Conservation (phyloP, 1,139 yeast genomes). For the Candida sp. region DNA sequence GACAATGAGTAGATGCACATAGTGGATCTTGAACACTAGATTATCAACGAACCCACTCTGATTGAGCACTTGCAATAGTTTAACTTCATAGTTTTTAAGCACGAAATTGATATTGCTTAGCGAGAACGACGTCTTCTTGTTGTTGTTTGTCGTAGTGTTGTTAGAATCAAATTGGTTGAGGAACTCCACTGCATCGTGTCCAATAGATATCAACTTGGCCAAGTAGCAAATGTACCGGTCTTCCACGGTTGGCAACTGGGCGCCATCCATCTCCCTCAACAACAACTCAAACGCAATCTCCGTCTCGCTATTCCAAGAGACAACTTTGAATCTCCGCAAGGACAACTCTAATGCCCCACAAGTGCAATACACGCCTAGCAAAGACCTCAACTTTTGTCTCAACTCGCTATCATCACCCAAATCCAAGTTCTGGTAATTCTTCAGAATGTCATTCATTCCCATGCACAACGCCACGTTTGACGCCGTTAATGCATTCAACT, state of each 20-base stretch:
- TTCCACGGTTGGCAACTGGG: constrained; percentile 21
- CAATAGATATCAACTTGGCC: constrained; percentile 41
- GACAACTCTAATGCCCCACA: constrained; percentile 56
- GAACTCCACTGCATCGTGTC: constrained; percentile 48
- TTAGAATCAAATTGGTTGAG: constrained; percentile 14
- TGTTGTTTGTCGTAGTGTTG: not conserved
- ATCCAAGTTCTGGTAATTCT: constrained; percentile 20
- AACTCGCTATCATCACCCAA: constrained; percentile 32
- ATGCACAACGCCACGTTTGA: constrained; percentile 50
- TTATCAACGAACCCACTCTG: constrained; percentile 38
- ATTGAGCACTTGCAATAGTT: constrained; percentile 20
- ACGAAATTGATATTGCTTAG: constrained; percentile 10
- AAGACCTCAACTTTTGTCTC: constrained; percentile 43
- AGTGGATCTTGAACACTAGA: constrained; percentile 38
- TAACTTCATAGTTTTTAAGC: constrained; percentile 24
- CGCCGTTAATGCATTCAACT: constrained; percentile 50
- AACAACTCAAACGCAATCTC: constrained; percentile 37
- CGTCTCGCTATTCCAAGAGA: constrained; percentile 50
- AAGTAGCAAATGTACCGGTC: constrained; percentile 45
- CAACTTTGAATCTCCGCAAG: constrained; percentile 52
- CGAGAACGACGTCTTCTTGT: not conserved
- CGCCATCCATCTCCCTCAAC: constrained; percentile 18
- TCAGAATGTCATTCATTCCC: constrained; percentile 46
- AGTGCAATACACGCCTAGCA: constrained; percentile 50
- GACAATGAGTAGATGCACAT: constrained; percentile 51